These are phyloP conservation scores for Aspergillus costaricaensis DNA, from an alignment of 2,329 filamentous ascomycete genomes.

Conservation along the genomic window DNA sequence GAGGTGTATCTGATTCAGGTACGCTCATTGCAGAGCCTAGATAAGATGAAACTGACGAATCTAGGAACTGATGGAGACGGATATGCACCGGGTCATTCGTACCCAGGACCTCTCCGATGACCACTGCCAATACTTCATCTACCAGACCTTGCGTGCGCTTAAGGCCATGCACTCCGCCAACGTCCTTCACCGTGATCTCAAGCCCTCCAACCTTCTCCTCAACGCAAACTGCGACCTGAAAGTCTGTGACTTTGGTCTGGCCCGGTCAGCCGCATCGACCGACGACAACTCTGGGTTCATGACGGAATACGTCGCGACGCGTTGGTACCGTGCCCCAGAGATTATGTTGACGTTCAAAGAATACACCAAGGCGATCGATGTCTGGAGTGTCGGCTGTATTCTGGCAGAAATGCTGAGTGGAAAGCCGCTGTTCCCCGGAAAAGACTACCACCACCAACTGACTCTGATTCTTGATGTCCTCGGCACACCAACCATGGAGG, in stretches of 20 bases:
- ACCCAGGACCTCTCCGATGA: conserved; percentile 98
- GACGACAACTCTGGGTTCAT: conserved; percentile 99
- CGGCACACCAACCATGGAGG: conserved; percentile 98
- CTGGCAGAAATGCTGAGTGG: conserved; percentile 98
- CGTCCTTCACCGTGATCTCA: conserved; percentile 93
- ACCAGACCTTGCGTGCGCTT: conserved; percentile 93
- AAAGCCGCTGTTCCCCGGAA: conserved; percentile 96
- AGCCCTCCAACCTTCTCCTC: conserved; percentile 93
- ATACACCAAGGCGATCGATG: conserved; percentile 99
- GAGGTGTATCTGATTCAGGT: conserved; percentile 99
- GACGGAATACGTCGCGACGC: conserved; percentile 99
- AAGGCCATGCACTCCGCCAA: conserved; percentile 99
- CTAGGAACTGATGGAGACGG: conserved; percentile 97
- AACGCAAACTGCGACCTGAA: conserved; percentile 99
- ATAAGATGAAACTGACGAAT: background rate
- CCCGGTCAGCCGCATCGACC: conserved; percentile 90
- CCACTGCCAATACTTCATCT: conserved; percentile 99
- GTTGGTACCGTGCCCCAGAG: conserved; percentile 98
- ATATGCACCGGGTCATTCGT: conserved; percentile 98
- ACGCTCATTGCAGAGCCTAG: background rate
- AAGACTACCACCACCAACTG: conserved; percentile 98
- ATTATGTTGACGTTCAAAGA: conserved; percentile 99
- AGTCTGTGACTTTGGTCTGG: conserved; percentile 97
- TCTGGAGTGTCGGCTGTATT: conserved; percentile 98
- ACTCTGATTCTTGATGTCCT: conserved; percentile 96